phyloP scores from a whole-genome alignment of 2,329 filamentous ascomycete genomes.

The Periconia digitata region DNA sequence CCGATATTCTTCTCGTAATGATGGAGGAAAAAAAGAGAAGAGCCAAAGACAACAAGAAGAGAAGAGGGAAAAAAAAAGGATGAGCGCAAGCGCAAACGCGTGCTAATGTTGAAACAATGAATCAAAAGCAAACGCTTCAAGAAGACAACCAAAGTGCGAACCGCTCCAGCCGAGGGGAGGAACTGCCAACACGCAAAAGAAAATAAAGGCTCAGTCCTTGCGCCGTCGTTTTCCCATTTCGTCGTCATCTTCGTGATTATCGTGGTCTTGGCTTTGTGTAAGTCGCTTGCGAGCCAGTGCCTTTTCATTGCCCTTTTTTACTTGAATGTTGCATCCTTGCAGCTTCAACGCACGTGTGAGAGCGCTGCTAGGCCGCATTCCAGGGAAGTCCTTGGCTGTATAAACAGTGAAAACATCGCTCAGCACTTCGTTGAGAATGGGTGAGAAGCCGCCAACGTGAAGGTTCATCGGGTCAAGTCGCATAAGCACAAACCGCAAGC shows the following conservation, averaged over 20 bases:
- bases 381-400: constrained; percentile 83
- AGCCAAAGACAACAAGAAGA: constrained; percentile 5
- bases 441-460: constrained; percentile 54
- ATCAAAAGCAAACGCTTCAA: constrained; percentile 4
- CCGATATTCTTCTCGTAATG: constrained; percentile 13
- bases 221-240: constrained; percentile 39
- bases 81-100: neutral
- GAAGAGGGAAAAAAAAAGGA: constrained; percentile 2
- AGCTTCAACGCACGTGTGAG: constrained; percentile 74
- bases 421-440: constrained; percentile 56
- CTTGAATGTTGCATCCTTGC: constrained; percentile 80
- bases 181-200: neutral
- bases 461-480: constrained; percentile 66
- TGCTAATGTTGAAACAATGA: no score
- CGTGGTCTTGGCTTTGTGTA: constrained; percentile 44
- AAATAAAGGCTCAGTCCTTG: constrained; percentile 27
- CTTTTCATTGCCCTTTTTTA: constrained; percentile 82
- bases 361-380: constrained; percentile 76
- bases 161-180: no score
- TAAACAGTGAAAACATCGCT: constrained; percentile 78
- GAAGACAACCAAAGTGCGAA: neutral
- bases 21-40: neutral
- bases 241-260: constrained; percentile 41
- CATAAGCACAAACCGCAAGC: constrained; percentile 73
- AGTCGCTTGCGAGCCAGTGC: constrained; percentile 46